Conservation (phyloP, 345 rosid genomes). For the Dovyalis caffra region DNA sequence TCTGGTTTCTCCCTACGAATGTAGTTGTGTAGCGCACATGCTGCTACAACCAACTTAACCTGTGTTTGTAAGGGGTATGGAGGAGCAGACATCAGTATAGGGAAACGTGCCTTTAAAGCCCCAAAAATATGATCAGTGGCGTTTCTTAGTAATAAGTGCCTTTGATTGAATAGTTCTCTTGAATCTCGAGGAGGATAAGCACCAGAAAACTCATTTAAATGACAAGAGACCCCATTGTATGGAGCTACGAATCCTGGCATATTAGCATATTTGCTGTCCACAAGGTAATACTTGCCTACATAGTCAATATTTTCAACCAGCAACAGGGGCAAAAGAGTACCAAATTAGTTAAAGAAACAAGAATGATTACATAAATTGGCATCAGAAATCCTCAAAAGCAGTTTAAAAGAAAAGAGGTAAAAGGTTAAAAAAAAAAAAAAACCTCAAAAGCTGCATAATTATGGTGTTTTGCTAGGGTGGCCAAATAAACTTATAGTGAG, state of each 20-base stretch:
- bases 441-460: neutral
- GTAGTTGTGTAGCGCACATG: conserved; percentile 81
- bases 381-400: neutral
- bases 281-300: conserved; percentile 84
- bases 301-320: conserved; percentile 9
- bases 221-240: conserved; percentile 44
- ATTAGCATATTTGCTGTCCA: conserved; percentile 58
- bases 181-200: conserved; percentile 56
- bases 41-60: conserved; percentile 81
- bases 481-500: neutral
- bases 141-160: conserved; percentile 55
- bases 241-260: conserved; percentile 82
- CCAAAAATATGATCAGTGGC: conserved; percentile 53
- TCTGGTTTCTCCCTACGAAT: conserved; percentile 73
- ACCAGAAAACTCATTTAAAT: conserved; percentile 35
- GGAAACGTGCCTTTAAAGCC: conserved; percentile 79
- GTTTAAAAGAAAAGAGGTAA: neutral
- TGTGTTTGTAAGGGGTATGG: conserved; percentile 86
- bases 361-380: neutral
- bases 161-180: conserved; percentile 70
- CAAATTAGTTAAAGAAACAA: neutral
- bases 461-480: conserved; percentile 4
- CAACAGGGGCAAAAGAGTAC: neutral
- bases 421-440: neutral
- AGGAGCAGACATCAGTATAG: conserved; percentile 78